These are phyloP conservation scores for Przewalskia tangutica DNA, from an alignment of 257 asterid genomes.

Conservation along the genomic window DNA sequence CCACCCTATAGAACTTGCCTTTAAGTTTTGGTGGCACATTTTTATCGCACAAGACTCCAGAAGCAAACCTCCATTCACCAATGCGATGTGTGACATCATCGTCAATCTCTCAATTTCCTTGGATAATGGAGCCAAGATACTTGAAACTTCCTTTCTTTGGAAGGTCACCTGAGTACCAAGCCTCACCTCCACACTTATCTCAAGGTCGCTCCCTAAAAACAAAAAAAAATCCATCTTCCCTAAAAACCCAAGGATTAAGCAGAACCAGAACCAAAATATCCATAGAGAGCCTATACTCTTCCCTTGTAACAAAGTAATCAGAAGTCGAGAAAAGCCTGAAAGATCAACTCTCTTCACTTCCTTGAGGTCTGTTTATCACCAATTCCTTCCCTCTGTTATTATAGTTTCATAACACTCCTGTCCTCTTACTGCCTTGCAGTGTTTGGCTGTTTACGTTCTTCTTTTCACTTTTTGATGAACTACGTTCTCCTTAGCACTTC, in stretches of 20 bases:
- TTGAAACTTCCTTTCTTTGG: too few species aligned
- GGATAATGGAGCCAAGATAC: too few species aligned
- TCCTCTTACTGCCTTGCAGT: not conserved
- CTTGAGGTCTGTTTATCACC: not conserved
- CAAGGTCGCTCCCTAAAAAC: too few species aligned
- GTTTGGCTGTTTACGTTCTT: not conserved
- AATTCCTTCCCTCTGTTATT: not conserved
- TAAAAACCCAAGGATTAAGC: not conserved
- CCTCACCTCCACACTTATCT: too few species aligned
- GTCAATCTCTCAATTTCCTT: too few species aligned
- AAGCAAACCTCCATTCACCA: too few species aligned
- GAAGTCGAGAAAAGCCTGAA: not conserved
- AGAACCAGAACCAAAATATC: not conserved
- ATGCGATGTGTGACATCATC: too few species aligned
- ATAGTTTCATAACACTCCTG: not conserved
- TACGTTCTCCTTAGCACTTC: not conserved
- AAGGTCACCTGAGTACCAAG: too few species aligned
- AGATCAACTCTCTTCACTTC: not conserved
- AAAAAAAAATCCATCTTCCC: not conserved
- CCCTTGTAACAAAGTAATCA: not conserved
- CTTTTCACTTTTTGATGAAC: not conserved
- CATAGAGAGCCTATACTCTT: not conserved
- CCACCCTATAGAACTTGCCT: too few species aligned
- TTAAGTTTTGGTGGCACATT: too few species aligned
- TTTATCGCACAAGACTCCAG: too few species aligned